phyloP scores from a whole-genome alignment of 2,329 filamentous ascomycete species.

The Scedosporium dehoogii region DNA sequence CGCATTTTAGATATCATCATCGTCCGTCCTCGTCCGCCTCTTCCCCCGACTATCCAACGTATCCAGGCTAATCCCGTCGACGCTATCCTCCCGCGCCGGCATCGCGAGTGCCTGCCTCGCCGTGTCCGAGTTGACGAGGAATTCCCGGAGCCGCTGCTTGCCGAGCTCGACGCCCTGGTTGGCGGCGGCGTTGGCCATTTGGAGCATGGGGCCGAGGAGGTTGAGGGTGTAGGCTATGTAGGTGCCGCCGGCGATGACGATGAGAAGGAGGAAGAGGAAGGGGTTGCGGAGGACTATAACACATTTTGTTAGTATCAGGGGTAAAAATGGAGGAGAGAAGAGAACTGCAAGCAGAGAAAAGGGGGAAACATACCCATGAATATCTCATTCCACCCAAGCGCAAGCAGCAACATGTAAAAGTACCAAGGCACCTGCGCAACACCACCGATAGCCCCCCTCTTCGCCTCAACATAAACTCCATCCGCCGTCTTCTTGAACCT shows the following conservation, averaged over 20 bases:
- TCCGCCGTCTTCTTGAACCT: constrained; percentile 98
- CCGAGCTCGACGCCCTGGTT: constrained; percentile 82
- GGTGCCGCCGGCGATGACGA: constrained; percentile 63
- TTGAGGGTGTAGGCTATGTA: constrained; percentile 93
- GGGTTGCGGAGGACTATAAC: constrained; percentile 79
- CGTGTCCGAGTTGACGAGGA: constrained; percentile 78
- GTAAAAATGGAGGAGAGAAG: neutral
- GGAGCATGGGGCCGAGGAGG: constrained; percentile 88
- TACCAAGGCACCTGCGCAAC: constrained; percentile 90
- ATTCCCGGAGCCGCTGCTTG: constrained; percentile 83
- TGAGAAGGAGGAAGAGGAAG: constrained; percentile 79
- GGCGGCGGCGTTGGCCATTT: constrained; percentile 85
- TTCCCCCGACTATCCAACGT: constrained; percentile 47
- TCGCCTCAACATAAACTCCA: constrained; percentile 95
- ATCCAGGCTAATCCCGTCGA: constrained; percentile 46
- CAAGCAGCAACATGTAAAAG: constrained; percentile 82
- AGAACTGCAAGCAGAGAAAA: neutral
- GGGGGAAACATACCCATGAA: constrained; percentile 60
- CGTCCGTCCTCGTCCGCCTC: constrained; percentile 35
- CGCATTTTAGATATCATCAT: constrained; percentile 44
- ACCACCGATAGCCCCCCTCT: constrained; percentile 90
- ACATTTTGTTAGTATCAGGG: constrained; percentile 6
- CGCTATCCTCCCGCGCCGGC: constrained; percentile 37
- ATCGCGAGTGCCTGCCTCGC: constrained; percentile 76
- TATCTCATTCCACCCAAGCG: constrained; percentile 98